Percentiles rank a stretch among this genome's conserved stretches.
Evolutionary conservation across 2,329 filamentous ascomycete genomes (phyloP).

Genomic region (Colletotrichum truncatum): DNA sequence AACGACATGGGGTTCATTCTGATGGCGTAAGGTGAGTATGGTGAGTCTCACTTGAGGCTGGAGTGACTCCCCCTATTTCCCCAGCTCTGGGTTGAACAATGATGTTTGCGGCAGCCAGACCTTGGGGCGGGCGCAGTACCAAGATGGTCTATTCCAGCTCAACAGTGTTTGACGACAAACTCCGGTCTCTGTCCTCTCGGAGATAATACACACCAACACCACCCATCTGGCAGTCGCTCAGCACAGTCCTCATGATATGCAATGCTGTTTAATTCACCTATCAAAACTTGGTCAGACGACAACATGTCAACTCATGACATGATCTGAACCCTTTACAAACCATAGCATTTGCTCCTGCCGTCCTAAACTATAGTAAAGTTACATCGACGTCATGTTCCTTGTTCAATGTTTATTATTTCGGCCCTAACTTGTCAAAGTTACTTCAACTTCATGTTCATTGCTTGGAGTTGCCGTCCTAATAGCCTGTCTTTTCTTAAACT

Average conservation of each 20-base stretch:
- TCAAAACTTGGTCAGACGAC: background rate
- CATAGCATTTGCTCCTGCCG: background rate
- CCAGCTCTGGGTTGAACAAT: background rate
- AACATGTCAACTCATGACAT: background rate
- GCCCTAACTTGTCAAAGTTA: too few species aligned
- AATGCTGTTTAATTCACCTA: background rate
- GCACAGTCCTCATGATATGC: background rate
- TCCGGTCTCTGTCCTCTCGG: background rate
- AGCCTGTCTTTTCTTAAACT: too few species aligned
- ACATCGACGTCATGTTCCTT: background rate
- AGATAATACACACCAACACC: background rate
- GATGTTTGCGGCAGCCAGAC: background rate
- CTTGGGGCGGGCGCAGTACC: background rate
- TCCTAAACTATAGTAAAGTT: background rate
- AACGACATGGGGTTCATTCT: constrained; percentile 25
- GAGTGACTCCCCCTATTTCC: background rate
- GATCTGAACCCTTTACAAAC: background rate
- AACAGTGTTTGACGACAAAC: background rate
- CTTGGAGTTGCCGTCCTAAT: too few species aligned
- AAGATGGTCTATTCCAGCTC: background rate
- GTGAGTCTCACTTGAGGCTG: background rate
- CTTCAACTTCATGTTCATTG: too few species aligned
- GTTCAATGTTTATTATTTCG: background rate
- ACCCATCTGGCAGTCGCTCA: background rate
- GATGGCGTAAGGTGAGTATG: background rate